Percentiles rank a stretch among this genome's conserved stretches.
Conservation (phyloP, 176 grass and related monocot species). For the Phoenix roebelenii region DNA sequence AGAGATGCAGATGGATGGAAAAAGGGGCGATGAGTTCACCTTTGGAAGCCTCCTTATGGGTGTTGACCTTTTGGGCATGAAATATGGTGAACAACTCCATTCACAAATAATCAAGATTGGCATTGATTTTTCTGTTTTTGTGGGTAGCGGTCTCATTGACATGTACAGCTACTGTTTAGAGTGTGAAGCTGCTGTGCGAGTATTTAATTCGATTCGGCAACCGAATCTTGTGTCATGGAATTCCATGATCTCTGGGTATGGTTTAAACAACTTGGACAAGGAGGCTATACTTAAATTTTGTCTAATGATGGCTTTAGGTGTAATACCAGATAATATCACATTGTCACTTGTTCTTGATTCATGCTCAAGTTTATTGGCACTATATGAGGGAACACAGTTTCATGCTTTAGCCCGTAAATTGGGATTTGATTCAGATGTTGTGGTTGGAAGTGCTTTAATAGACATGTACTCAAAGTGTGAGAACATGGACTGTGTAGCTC, state of each 20-base stretch:
- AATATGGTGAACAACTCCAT: constrained; percentile 23
- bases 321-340: constrained; percentile 7
- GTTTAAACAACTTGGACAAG: constrained; percentile 9
- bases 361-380: constrained; percentile 7
- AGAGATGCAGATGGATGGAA: constrained; percentile 14
- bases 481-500: constrained; percentile 6
- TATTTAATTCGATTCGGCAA: constrained; percentile 5
- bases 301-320: constrained; percentile 10
- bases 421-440: constrained; percentile 6
- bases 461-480: constrained; percentile 19
- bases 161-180: constrained; percentile 25
- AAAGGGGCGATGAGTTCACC: constrained; percentile 17
- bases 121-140: constrained; percentile 11
- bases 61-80: constrained; percentile 9
- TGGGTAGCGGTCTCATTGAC: constrained; percentile 22
- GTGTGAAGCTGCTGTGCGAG: constrained; percentile 15
- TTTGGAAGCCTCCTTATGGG: constrained; percentile 19
- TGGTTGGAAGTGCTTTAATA: constrained; percentile 17
- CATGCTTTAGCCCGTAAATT: constrained; percentile 17
- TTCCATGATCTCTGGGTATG: constrained; percentile 21
- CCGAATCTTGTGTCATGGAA: constrained; percentile 15
- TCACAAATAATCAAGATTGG: constrained; percentile 9
- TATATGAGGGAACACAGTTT: constrained; percentile 22
- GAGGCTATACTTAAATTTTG: constrained; percentile 4
- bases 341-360: constrained; percentile 15